phyloP scores from a whole-genome alignment of 352 stramenopile genomes.

The Pythium inflatum region DNA sequence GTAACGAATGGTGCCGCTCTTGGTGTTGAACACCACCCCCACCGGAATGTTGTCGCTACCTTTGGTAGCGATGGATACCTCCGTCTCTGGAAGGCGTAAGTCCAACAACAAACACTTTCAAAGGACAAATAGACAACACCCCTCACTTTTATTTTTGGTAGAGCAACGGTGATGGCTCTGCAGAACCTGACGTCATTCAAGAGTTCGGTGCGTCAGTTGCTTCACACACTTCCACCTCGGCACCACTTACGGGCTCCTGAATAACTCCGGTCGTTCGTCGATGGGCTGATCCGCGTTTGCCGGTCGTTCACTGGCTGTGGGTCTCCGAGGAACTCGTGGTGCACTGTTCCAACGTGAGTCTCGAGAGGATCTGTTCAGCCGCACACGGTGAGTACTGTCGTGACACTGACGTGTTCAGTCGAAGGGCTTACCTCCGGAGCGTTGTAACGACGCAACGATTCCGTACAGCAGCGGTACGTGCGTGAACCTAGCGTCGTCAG shows the following conservation, averaged over 20 bases:
- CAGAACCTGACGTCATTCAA: not conserved
- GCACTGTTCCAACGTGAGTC: not conserved
- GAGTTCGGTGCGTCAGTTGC: too few species aligned
- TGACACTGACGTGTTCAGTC: too few species aligned
- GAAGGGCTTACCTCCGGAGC: slow-evolving; percentile 26
- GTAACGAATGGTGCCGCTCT: slow-evolving; percentile 82
- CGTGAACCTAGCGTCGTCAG: slow-evolving; percentile 62
- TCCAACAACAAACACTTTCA: too few species aligned
- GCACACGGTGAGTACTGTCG: too few species aligned
- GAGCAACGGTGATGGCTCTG: slow-evolving; percentile 44
- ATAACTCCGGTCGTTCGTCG: not conserved
- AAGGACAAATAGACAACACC: too few species aligned
- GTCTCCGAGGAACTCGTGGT: not conserved
- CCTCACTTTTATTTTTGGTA: slow-evolving; percentile 62
- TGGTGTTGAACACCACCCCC: slow-evolving; percentile 84
- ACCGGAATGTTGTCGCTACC: slow-evolving; percentile 89
- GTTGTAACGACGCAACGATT: slow-evolving; percentile 62
- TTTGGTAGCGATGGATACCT: slow-evolving; percentile 88
- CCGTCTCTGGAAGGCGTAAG: slow-evolving; percentile 79
- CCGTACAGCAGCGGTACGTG: slow-evolving; percentile 87
- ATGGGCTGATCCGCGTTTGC: slow-evolving; percentile 1
- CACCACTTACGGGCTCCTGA: slow-evolving; percentile 3
- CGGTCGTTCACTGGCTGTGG: not conserved
- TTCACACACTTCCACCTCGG: too few species aligned
- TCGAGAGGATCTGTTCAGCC: not conserved